Conservation (phyloP, 305 asterid species). For the Fraxinus platypoda region DNA sequence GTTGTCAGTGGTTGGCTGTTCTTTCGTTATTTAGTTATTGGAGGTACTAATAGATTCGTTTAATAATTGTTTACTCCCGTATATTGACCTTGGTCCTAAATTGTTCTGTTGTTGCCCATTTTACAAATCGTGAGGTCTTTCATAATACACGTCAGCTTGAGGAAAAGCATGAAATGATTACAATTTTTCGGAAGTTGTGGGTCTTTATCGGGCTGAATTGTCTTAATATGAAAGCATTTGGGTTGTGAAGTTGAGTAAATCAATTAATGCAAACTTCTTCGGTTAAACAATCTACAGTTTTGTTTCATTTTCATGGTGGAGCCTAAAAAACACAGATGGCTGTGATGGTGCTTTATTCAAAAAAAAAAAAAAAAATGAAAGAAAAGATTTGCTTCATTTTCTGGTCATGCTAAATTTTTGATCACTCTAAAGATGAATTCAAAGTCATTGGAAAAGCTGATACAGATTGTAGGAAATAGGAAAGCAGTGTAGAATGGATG, state of each 20-base stretch:
- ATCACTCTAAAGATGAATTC: background rate
- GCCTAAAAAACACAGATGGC: background rate
- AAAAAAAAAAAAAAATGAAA: background rate
- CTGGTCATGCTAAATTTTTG: background rate
- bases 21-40: conserved; percentile 93
- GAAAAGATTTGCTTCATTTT: background rate
- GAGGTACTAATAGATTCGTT: conserved; percentile 58
- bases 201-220: conserved; percentile 1
- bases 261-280: conserved; percentile 3
- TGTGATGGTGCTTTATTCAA: background rate
- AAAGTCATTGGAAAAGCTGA: background rate
- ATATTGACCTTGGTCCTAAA: background rate
- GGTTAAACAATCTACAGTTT: background rate
- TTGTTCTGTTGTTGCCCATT: conserved; percentile 15
- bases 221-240: background rate
- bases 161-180: background rate
- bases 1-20: conserved; percentile 96
- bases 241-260: conserved; percentile 1
- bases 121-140: conserved; percentile 7
- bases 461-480: background rate
- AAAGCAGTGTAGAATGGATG: background rate
- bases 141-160: background rate
- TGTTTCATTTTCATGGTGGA: background rate
- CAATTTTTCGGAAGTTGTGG: background rate
- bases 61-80: conserved; percentile 15